Conservation (phyloP, 1,139 yeast genomes). For the Lodderomyces oxycetoniae region DNA sequence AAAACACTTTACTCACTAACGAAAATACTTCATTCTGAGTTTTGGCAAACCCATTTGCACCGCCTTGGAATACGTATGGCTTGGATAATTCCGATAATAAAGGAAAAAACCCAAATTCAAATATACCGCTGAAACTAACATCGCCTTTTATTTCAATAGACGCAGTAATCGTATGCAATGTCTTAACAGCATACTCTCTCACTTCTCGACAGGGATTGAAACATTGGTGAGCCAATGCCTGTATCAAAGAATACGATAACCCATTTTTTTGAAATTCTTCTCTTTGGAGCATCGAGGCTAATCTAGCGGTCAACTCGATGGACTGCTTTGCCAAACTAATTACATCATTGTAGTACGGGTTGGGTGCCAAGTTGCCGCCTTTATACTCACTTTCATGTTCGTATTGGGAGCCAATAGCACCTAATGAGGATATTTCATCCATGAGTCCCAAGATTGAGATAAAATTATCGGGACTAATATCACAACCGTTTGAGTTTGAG, state of each 20-base stretch:
- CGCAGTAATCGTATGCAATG: conserved; percentile 47
- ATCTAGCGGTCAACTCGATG: conserved; percentile 52
- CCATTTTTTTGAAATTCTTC: conserved; percentile 27
- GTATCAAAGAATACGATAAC: conserved; percentile 57
- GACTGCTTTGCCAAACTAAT: conserved; percentile 59
- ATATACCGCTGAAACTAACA: conserved; percentile 50
- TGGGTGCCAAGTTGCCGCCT: conserved; percentile 17
- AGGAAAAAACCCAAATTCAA: conserved; percentile 74
- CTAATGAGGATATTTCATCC: conserved; percentile 79
- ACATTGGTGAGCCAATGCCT: conserved; percentile 84
- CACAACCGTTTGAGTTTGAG: conserved; percentile 30
- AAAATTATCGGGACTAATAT: conserved; percentile 48
- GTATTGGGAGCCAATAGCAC: conserved; percentile 75
- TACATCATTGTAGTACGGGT: conserved; percentile 45
- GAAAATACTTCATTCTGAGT: conserved; percentile 67
- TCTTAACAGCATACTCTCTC: conserved; percentile 56
- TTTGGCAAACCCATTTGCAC: conserved; percentile 55
- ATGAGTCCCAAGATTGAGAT: conserved; percentile 63
- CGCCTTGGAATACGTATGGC: conserved; percentile 64
- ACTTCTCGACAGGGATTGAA: conserved; percentile 81
- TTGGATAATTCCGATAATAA: conserved; percentile 62
- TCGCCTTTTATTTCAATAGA: conserved; percentile 22
- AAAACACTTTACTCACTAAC: conserved; percentile 65
- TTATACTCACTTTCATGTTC: conserved; percentile 53
- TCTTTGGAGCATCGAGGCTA: conserved; percentile 30